These are phyloP conservation scores for Crithidia fasciculata DNA, from an alignment of 208 protist genomes.

Conservation along the genomic window DNA sequence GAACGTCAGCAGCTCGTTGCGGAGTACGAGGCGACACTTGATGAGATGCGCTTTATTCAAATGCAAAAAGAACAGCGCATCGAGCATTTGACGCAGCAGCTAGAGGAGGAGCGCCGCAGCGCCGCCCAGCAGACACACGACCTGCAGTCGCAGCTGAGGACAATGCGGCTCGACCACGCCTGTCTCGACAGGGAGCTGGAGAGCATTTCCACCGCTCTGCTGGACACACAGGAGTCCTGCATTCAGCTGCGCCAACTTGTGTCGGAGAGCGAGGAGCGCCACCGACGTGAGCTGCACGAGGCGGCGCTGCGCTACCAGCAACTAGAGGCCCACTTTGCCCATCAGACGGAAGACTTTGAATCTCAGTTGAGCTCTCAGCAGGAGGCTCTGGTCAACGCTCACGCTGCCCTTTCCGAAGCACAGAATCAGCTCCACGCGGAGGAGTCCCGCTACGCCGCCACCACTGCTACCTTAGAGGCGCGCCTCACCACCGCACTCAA, in stretches of 20 bases:
- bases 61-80: conserved; percentile 21
- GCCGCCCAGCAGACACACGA: conserved; percentile 1
- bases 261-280: conserved; percentile 21
- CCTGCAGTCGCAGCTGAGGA: conserved; percentile 21
- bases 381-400: background rate
- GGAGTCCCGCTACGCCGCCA: background rate
- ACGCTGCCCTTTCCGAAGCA: background rate
- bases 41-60: conserved; percentile 23
- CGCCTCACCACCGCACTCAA: background rate
- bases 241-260: conserved; percentile 14
- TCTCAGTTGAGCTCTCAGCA: background rate
- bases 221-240: conserved; percentile 25
- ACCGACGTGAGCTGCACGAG: background rate
- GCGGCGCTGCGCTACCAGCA: background rate
- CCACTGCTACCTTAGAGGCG: background rate
- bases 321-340: background rate
- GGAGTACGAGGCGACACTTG: conserved; percentile 16
- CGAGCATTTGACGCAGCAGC: conserved; percentile 15
- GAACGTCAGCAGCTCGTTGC: conserved; percentile 20
- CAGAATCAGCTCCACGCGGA: background rate
- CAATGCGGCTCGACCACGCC: conserved; percentile 26
- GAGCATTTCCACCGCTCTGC: conserved; percentile 25
- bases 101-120: conserved; percentile 18
- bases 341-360: background rate
- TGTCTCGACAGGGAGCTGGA: conserved; percentile 21